A percentile compares a stretch with the other conserved stretches of the same genome.
phyloP scores from a whole-genome alignment of 306 rosid genomes.

The Senna tora region DNA sequence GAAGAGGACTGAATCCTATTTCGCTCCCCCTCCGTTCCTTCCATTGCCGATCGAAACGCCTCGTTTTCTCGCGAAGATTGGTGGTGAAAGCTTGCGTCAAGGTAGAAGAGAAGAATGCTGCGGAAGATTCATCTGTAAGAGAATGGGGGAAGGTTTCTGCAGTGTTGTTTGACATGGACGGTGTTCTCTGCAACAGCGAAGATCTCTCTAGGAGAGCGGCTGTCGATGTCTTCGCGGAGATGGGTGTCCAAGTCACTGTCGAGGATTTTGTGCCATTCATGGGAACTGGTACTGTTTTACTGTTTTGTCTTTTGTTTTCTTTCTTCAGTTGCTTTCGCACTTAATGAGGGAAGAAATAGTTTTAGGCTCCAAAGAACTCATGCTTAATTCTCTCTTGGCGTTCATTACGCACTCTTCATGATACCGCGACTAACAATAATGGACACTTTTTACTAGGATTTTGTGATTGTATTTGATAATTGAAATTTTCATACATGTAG shows the following conservation, averaged over 20 bases:
- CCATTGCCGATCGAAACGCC: conserved; percentile 51
- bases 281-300: conserved; percentile 73
- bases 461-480: neutral
- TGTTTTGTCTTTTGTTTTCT: neutral
- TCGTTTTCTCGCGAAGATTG: conserved; percentile 43
- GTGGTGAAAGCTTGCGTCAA: conserved; percentile 58
- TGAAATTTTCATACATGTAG: neutral
- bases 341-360: neutral
- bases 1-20: conserved; percentile 40
- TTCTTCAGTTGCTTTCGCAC: neutral
- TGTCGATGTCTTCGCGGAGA: conserved; percentile 81
- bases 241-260: conserved; percentile 81
- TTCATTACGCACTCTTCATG: neutral
- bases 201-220: conserved; percentile 82
- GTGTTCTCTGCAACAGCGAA: conserved; percentile 92
- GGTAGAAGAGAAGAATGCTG: conserved; percentile 58
- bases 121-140: conserved; percentile 40
- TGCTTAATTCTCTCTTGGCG: neutral
- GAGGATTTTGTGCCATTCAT: conserved; percentile 89
- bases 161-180: conserved; percentile 95
- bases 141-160: conserved; percentile 93
- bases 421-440: neutral
- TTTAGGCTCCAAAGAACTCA: neutral
- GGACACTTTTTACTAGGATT: neutral
- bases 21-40: conserved; percentile 46